Base-by-base conservation (phyloP, 1,139 yeast genomes). In the Pichia sp. region DNA sequence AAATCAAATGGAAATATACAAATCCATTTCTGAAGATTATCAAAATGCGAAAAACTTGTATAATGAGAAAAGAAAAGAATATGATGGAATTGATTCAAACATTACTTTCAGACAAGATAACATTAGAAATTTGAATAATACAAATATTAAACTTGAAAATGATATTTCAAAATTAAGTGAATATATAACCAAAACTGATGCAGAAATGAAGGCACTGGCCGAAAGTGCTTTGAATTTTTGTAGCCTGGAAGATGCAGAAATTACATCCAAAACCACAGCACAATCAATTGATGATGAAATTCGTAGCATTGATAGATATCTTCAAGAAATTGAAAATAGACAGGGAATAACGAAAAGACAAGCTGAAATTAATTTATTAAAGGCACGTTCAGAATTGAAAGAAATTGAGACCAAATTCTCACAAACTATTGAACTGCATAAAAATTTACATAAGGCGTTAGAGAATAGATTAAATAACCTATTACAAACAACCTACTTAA, bases 401-500 rank as follows among this genome's bases (percentile, higher is more conserved):
- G 62, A 60, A 11, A 71, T 73, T 3, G 55, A 62, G 31, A 52
- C 50, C 4, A 68, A 66, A 42, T 64, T 64, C 37, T 51, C 54
- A 37, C 55, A 59, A 26, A 68, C 72, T 0, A 56, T 63, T 6
- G 55, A 54, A 4, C 52, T 61, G 32, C 59, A 60, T 36, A 59
- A 62, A 28, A 52, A 53, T 10, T 55, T 71, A 23, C 54, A 58
- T 20, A 50, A 55, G 10, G 70, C 78, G 0, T 63, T 82, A 35
- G 66, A 68, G 40, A 68, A 68, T 8, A 70, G 92, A 57, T 60
- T 74, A 30, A 68, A 68, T 34, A 74, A 76, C 42, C 67, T 80
- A 44, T 67, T 71, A 38, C 70, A 73, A 22, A 72, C 82, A 0
- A 71, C 71, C 36, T 62, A 63, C 31, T 53, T 60, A 29, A 64